phyloP scores from a whole-genome alignment of 345 rosid genomes.

The Eucalyptus cloeziana region DNA sequence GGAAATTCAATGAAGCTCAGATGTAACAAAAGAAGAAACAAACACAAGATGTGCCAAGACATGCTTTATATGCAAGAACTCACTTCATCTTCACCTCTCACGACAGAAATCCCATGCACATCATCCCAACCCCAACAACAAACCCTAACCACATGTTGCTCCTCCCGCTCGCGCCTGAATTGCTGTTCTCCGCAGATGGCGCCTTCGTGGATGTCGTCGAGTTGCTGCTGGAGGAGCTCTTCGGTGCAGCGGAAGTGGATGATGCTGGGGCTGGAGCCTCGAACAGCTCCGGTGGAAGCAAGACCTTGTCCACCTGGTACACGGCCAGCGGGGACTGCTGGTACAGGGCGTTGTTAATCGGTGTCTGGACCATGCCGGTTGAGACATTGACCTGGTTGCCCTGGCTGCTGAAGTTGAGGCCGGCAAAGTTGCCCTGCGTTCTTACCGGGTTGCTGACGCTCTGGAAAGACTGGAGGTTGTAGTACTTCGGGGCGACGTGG shows the following conservation, averaged over 20 bases:
- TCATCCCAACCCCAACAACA: slow-evolving; percentile 30
- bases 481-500: slow-evolving; percentile 54
- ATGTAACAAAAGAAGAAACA: background rate
- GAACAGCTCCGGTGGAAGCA: slow-evolving; percentile 53
- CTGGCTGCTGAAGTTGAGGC: slow-evolving; percentile 57
- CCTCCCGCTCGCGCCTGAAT: slow-evolving; percentile 14
- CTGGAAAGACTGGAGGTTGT: slow-evolving; percentile 34
- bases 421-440: slow-evolving; percentile 47
- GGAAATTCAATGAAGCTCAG: background rate
- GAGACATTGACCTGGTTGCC: slow-evolving; percentile 80
- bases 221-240: slow-evolving; percentile 1
- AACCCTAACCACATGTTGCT: slow-evolving; percentile 21
- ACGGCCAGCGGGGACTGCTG: slow-evolving; percentile 48
- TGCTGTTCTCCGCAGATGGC: slow-evolving; percentile 8
- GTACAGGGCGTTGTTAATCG: slow-evolving; percentile 42
- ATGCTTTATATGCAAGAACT: background rate
- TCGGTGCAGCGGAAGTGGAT: slow-evolving; percentile 17
- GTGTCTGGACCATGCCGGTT: slow-evolving; percentile 49
- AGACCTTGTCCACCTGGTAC: slow-evolving; percentile 71
- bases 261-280: slow-evolving; percentile 24
- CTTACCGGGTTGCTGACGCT: slow-evolving; percentile 69
- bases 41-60: background rate
- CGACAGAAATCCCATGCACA: slow-evolving; percentile 37
- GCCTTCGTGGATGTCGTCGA: slow-evolving; percentile 4
- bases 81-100: background rate